Conservation (phyloP, 1,139 yeast genomes). For the Yamadazyma pseudoaaseri region DNA sequence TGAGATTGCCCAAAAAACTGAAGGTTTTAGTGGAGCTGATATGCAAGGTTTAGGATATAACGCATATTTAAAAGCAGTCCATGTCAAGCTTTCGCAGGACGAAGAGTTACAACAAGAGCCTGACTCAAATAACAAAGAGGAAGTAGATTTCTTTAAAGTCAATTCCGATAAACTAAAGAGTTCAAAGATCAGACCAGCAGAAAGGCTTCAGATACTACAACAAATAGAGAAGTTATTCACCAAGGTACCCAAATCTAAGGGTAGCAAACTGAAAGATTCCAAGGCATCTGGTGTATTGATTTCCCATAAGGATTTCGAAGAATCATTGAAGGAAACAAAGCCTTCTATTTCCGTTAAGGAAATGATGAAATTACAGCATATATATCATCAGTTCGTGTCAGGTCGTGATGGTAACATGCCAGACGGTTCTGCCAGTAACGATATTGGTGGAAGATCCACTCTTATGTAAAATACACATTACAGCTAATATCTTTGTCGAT, state of each 20-base stretch:
- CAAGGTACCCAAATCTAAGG: conserved; percentile 6
- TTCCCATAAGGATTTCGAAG: conserved; percentile 53
- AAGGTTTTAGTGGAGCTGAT: conserved; percentile 93
- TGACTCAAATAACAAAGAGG: conserved; percentile 16
- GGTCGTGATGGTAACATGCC: conserved; percentile 91
- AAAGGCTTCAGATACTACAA: conserved; percentile 42
- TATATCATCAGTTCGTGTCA: conserved; percentile 72
- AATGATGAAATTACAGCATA: conserved; percentile 54
- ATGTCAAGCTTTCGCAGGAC: conserved; percentile 57
- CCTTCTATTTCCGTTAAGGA: conserved; percentile 84
- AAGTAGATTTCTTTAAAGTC: conserved; percentile 36
- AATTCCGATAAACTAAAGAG: conserved; percentile 30
- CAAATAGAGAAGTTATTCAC: conserved; percentile 45
- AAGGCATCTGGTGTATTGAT: conserved; percentile 33
- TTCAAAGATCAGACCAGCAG: conserved; percentile 38
- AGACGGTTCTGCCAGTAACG: conserved; percentile 76
- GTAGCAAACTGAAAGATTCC: conserved; percentile 5
- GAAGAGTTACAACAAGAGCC: conserved; percentile 24
- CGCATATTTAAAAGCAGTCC: conserved; percentile 90
- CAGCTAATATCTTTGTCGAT: too few species aligned
- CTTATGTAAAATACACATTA: conserved; percentile 45
- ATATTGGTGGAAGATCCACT: conserved; percentile 82
- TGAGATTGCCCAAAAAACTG: conserved; percentile 58
- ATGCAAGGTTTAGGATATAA: conserved; percentile 89
- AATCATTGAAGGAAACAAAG: conserved; percentile 72